Evolutionary conservation across 768 basidiomycete species (phyloP).

Genomic region (Suillus paluster): DNA sequence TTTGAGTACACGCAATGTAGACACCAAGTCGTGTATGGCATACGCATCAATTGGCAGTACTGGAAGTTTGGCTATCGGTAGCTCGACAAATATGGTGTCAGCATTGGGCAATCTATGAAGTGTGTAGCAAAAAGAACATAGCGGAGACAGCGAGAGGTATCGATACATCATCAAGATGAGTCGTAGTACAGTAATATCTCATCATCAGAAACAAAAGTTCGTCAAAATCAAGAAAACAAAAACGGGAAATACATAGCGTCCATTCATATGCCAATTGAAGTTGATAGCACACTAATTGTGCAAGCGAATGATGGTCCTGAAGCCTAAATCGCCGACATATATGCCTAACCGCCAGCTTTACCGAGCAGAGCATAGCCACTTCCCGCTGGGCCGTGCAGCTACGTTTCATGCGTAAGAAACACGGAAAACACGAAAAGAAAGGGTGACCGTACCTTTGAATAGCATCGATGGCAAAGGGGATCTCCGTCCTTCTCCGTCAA

Average conservation of each 20-base stretch:
- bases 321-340: too few species aligned
- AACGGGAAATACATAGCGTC: neutral
- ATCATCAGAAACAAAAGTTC: neutral
- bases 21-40: too few species aligned
- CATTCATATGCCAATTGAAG: neutral
- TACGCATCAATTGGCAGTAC: too few species aligned
- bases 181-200: neutral
- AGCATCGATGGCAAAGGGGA: constrained; percentile 73
- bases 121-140: neutral
- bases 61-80: too few species aligned
- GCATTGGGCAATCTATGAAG: too few species aligned
- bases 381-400: constrained; percentile 78
- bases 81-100: too few species aligned
- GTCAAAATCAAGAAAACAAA: neutral
- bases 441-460: constrained; percentile 55
- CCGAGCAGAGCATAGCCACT: constrained; percentile 75
- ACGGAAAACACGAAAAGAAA: neutral
- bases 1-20: too few species aligned
- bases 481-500: constrained; percentile 78
- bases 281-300: too few species aligned
- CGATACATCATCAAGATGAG: neutral
- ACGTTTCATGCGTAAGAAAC: neutral
- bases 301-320: too few species aligned
- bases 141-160: neutral
- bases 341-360: constrained; percentile 46